Base-by-base conservation (phyloP, 345 rosid species). In the Dipteronia sinensis region DNA sequence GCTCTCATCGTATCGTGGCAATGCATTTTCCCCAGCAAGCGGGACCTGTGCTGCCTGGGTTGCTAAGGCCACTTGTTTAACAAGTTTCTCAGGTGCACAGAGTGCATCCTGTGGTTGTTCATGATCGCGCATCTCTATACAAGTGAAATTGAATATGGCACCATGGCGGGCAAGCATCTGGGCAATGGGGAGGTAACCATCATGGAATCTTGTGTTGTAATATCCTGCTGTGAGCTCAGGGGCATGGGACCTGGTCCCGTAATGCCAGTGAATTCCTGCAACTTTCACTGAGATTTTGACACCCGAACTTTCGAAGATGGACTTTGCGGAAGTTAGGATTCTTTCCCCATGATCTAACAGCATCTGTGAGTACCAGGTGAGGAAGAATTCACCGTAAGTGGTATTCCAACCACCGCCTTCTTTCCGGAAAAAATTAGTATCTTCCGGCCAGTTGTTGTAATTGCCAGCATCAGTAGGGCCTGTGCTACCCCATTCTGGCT, bases 181-280 rank as follows among this genome's bases (percentile, higher is more conserved):
- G 20, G 99, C 98, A 53, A 96, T 92, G 0, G 99, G 97, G 31
- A 96, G 90, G 84, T 94, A 96, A 4, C 99, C 98, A 53, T 96
- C 97, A 8, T 93, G 88, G 83, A 70, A 86, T 77, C 98, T 86
- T 3, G 99, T 96, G 89, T 94, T 96, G 78, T 92, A 96, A 83
- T 94, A 96, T 47, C 99, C 99, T 25, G 98, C 99, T 4, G 98
- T 96, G 72, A 96, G 99, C 83, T 96, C 99, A 25, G 99, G 97
- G 47, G 99, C 97, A 65, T 96, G 99, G 20, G 98, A 96, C 23
- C 98, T 85, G 8, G 86, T 85, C n/a, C 99, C 99, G 2, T 91
- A 96, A 73, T 96, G 99, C 98, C 99, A 96, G 76, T 96, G 99
- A 75, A 96, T 96, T 62, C 99, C 99, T 12, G 98, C 97, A 75